Percentiles rank a stretch among this genome's conserved stretches.
phyloP scores from a whole-genome alignment of 1,139 yeast species.

The Hyphopichia buzzinii region DNA sequence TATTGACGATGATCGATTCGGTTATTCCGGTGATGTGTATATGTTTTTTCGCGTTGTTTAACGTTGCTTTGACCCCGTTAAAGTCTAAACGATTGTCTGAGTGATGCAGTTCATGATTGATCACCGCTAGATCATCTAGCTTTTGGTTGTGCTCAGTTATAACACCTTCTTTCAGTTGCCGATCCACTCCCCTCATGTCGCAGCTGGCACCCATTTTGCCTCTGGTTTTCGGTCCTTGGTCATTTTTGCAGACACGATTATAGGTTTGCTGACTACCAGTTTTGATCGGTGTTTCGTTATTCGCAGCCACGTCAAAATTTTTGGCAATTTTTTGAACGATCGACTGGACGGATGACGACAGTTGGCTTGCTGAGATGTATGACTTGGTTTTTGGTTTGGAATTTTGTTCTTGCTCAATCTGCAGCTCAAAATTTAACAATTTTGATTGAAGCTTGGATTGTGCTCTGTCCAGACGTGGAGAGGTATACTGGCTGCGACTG shows the following conservation, averaged over 20 bases:
- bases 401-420: not conserved
- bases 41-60: not conserved
- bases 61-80: not conserved
- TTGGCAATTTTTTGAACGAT: constrained; percentile 1
- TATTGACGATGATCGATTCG: constrained; percentile 10
- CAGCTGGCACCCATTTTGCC: not conserved
- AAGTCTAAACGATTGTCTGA: too few species aligned
- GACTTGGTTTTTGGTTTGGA: not conserved
- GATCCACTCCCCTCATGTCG: too few species aligned
- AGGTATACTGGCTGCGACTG: not conserved
- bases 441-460: constrained; percentile 3
- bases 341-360: constrained; percentile 1
- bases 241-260: not conserved
- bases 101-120: too few species aligned
- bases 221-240: not conserved
- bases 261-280: not conserved
- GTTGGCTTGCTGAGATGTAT: not conserved
- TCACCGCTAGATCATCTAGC: too few species aligned
- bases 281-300: not conserved
- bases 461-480: not conserved
- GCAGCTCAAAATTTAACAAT: constrained; percentile 2
- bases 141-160: not conserved
- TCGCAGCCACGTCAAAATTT: not conserved
- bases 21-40: constrained; percentile 6
- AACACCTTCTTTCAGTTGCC: not conserved